Evolutionary conservation across 495 filamentous ascomycete species (phyloP), one percentile per base, ranked within the genome.

Genomic region (Saxophila tyrrhenica): DNA sequence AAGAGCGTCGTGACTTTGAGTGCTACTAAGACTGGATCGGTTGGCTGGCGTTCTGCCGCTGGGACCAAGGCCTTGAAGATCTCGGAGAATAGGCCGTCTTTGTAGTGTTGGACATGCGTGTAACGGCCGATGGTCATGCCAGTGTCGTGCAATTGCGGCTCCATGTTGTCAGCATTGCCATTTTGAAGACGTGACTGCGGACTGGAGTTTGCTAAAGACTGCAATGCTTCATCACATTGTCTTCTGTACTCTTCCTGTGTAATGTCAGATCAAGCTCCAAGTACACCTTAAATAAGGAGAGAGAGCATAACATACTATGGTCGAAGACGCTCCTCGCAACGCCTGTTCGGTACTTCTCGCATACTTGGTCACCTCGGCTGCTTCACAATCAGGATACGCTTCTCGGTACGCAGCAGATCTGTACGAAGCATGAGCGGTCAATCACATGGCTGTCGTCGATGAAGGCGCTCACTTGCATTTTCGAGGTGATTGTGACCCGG

Each of bases 1-100:
- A 83, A 82, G 16, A 88, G 87, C 13, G 76, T 80, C 13, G 90
- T 94, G 42, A 95, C 79, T 67, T 98, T 98, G 24, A 98, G 70
- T n/a, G 92, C 91, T 8, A 84, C 74, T 9, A 80, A n/a, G 42
- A 45, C 11, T 15, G 11, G 24, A 3, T 3, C n/a, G 24, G 3
- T n/a, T 7, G 11, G 29, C 21, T 1, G 46, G 67, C 67, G 50
- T 67, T 59, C 23, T 35, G 50, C 58, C 23, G 50, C 25, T 38
- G 58, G 49, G 21, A 41, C 46, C 45, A 55, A 61, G 7, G 83
- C 75, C 59, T 76, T 80, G 71, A 91, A 97, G 46, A 99, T 82
- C 35, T 78, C 78, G 23, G 92, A 92, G 63, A 88, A 90, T 8
- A 92, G 71, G 22, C 94, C 92, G 53, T 81, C 80, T 50, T 74